Evolutionary conservation across 352 stramenopile species (phyloP), one percentile per base, ranked within the genome.

Genomic region (Peronospora belbahrii): DNA sequence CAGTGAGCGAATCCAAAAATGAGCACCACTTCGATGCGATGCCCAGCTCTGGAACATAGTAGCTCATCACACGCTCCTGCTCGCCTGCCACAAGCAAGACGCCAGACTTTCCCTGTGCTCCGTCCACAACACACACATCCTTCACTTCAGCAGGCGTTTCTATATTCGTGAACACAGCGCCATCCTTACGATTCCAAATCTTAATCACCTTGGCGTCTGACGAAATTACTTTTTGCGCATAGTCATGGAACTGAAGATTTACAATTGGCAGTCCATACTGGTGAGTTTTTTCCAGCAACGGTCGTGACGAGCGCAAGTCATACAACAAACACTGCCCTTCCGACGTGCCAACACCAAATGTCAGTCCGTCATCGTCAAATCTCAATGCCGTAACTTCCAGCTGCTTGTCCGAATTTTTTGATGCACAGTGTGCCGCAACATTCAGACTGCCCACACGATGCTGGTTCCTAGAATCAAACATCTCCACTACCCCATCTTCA

Each of bases 1-100:
- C 96, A 0, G 96, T 99, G 17, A 99, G 88, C 46, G 91, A 97
- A 57, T 99, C 97, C 17, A 99, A 71, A 79, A 99, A 99, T 27
- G 93, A 98, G 60, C 95, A 99, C 97, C 97, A 99, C 52, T 96
- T 89, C 2, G 97, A 97, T 15, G 97, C 97, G 22, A 97, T 85
- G 18, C 97, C 97, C 18, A 99, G 70, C 46, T 97, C 80, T 0
- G 97, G 97, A 37, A 98, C 88, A 70, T 99, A 99, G 68, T 98
- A 99, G n/a, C 93, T 92, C 87, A 97, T 95, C 34, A 98, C 78
- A 45, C 96, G 91, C 41, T 96, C 78, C 64, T 99, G 95, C 68
- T 99, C 97, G 9, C 93, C 95, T 5, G 96, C 90, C 25, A 97
- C 95, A 19, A 99, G 70, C 23, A 99, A 38, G 17, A 99, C 83